Evolutionary conservation across 345 rosid species (phyloP), one percentile per base, ranked within the genome.

Genomic region (Toxicodendron radicans): DNA sequence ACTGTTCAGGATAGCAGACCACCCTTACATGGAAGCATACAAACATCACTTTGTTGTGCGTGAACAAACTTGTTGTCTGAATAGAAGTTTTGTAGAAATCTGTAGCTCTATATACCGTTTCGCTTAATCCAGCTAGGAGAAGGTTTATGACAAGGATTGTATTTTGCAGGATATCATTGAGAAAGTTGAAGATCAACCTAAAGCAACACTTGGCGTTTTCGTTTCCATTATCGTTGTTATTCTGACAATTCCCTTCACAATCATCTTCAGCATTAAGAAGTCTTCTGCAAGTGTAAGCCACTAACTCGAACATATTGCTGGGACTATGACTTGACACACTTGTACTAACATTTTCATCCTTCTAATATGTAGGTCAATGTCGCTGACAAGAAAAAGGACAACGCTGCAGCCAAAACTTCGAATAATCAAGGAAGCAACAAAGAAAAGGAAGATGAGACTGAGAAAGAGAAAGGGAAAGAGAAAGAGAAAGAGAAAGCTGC

Each of bases 131-230:
- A 27, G 12, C 43, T 27, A 1, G 18, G 21, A 45, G 30, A 58
- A 41, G 23, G 6, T 20, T 35, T 20, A 46, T 35, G n/a, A 14
- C 49, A 38, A 21, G 27, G 10, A 10, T 58, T 14, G 17, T 54
- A 10, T 33, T 17, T 41, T 58, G 71, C 77, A 88, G 91, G 85
- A 85, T 33, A 54, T 85, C 27, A 66, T 88, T 18, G 84, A 82
- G 70, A 82, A 78, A 81, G 91, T 85, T 61, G 91, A 87, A 79
- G 80, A 79, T 57, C 89, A 84, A 73, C 91, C 89, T 18, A 84
- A 84, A 61, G 68, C 85, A 12, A 82, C 87, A 5, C 58, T 83
- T 9, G 83, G 89, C 51, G 23, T 82, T 3, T 71, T 87, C 35
- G 51, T 84, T 45, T 75, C 89, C 64, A 32, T 82, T 30, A 66